A percentile compares a stretch with the other conserved stretches of the same genome.
These are phyloP conservation scores for Diaporthe caulivora DNA, from an alignment of 2,329 filamentous ascomycete species.

Conservation along the genomic window DNA sequence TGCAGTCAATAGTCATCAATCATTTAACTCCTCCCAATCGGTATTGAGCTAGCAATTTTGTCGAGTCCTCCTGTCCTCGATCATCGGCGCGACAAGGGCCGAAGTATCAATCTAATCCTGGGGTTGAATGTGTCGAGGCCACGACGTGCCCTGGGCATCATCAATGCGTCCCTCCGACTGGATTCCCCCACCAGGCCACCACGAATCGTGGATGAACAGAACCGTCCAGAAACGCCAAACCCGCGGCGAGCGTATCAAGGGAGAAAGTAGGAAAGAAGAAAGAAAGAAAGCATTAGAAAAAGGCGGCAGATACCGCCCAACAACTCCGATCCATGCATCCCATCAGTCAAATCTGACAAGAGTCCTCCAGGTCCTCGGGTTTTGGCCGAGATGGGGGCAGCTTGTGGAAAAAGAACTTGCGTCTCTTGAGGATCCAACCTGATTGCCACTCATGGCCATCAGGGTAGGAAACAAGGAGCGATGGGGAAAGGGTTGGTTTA, in stretches of 20 bases:
- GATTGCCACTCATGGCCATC: not conserved
- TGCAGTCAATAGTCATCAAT: slow-evolving; percentile 6
- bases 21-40: slow-evolving; percentile 26
- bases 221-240: slow-evolving; percentile 25
- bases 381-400: not conserved
- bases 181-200: slow-evolving; percentile 9
- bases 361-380: slow-evolving; percentile 13
- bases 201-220: slow-evolving; percentile 30
- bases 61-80: slow-evolving; percentile 1
- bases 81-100: slow-evolving; percentile 5
- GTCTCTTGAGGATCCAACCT: not conserved
- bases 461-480: not conserved
- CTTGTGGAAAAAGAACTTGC: not conserved
- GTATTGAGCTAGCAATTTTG: slow-evolving; percentile 17
- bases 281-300: slow-evolving; percentile 1
- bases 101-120: not conserved
- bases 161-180: not conserved
- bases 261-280: not conserved
- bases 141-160: not conserved
- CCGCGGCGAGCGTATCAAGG: slow-evolving; percentile 1
- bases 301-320: slow-evolving; percentile 9
- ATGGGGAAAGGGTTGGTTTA: not conserved
- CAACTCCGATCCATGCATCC: slow-evolving; percentile 2
- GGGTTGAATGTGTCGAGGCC: not conserved
- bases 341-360: slow-evolving; percentile 6